Percentiles rank a stretch among this genome's conserved stretches.
phyloP scores from a whole-genome alignment of 2,329 filamentous ascomycete genomes.

The Colletotrichum orbiculare region DNA sequence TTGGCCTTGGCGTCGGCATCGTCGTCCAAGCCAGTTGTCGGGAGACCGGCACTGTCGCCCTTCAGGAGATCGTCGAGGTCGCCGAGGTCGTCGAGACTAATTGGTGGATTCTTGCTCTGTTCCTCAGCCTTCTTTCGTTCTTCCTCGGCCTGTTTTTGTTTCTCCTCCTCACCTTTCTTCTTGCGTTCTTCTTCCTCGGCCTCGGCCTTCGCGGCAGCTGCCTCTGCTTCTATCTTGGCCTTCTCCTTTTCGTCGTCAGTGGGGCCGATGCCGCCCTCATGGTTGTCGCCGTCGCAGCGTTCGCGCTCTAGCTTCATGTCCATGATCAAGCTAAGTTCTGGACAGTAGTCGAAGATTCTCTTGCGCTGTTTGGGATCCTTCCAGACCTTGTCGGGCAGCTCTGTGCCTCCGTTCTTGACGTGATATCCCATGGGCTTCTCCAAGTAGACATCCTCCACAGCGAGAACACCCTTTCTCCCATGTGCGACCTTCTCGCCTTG shows the following conservation, averaged over 20 bases:
- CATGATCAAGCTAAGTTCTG: slow-evolving; percentile 65
- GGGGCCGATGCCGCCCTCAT: slow-evolving; percentile 40
- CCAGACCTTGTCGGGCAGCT: slow-evolving; percentile 59
- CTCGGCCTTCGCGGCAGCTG: slow-evolving; percentile 24
- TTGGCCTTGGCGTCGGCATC: slow-evolving; percentile 30
- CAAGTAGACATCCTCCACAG: slow-evolving; percentile 61
- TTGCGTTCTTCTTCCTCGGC: slow-evolving; percentile 22
- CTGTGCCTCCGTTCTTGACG: slow-evolving; percentile 55
- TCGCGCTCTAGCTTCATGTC: slow-evolving; percentile 66
- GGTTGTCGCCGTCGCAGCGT: slow-evolving; percentile 53
- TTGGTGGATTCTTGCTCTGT: not conserved
- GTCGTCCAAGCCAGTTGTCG: slow-evolving; percentile 4
- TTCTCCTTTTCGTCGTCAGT: slow-evolving; percentile 28
- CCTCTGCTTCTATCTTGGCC: slow-evolving; percentile 27
- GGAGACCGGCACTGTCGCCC: slow-evolving; percentile 4
- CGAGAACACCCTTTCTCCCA: slow-evolving; percentile 53
- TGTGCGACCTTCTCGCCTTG: slow-evolving; percentile 61
- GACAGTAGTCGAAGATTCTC: slow-evolving; percentile 65
- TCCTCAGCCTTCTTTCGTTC: not conserved
- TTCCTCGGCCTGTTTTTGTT: slow-evolving; percentile 3
- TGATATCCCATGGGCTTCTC: slow-evolving; percentile 67
- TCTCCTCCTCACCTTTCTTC: slow-evolving; percentile 21
- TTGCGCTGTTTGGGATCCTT: slow-evolving; percentile 54
- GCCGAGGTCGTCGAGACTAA: slow-evolving; percentile 9
- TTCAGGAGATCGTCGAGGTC: slow-evolving; percentile 17